These are phyloP conservation scores for Jacaranda mimosifolia DNA, from an alignment of 257 asterid genomes.

Conservation along the genomic window DNA sequence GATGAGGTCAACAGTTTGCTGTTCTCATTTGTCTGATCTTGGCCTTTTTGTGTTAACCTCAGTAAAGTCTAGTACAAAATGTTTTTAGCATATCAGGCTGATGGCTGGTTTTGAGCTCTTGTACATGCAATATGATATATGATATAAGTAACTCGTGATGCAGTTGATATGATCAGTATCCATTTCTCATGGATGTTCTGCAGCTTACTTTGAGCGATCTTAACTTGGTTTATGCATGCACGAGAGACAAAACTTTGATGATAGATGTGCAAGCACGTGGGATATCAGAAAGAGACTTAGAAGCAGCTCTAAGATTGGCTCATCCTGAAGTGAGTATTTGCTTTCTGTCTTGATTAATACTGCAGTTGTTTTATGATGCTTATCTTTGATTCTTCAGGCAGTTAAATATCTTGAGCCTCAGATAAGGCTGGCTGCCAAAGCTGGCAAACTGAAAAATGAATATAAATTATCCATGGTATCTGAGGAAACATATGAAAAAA, in stretches of 20 bases:
- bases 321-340: conserved; percentile 82
- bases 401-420: conserved; percentile 93
- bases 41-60: conserved; percentile 2
- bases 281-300: conserved; percentile 85
- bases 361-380: conserved; percentile 40
- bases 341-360: conserved; percentile 31
- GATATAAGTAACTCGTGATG: background rate
- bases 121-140: background rate
- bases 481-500: conserved; percentile 71
- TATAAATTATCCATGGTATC: conserved; percentile 84
- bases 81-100: background rate
- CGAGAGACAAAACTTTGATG: conserved; percentile 96
- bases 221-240: conserved; percentile 96
- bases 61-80: background rate
- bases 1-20: conserved; percentile 5
- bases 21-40: conserved; percentile 9
- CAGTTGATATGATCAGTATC: conserved; percentile 25
- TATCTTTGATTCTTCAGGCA: conserved; percentile 67
- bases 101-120: conserved; percentile 2
- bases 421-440: conserved; percentile 83
- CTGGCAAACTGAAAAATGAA: conserved; percentile 85
- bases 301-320: conserved; percentile 92
- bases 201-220: conserved; percentile 94
- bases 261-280: conserved; percentile 95
- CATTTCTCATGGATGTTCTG: conserved; percentile 41